Evolutionary conservation across 208 protist species (phyloP), one percentile per base, ranked within the genome.

Genomic region (Trypanosoma theileri): DNA sequence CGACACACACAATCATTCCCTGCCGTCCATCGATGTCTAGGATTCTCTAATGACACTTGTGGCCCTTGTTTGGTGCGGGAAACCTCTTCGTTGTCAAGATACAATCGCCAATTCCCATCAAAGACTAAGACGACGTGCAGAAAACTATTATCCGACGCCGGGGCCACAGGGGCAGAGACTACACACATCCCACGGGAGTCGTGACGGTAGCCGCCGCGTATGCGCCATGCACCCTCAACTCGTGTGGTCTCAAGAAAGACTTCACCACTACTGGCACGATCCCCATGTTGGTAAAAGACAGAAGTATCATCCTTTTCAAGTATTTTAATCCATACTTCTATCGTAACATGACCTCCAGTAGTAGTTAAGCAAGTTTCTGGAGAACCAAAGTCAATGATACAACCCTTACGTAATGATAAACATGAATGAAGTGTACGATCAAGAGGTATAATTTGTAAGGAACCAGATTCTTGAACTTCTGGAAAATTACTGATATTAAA

Each of bases 231-330:
- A 22, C 89, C 89, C 31, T 97, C 93, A 19, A 91, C 77, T 31
- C 73, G 71, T 21, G 81, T 74, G 10, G 82, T 86, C 73, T 97
- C 93, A 3, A 97, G 24, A 71, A 96, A 97, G 14, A 97, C 86
- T 58, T 97, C 91, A 13, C 93, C 91, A 71, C 81, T 92, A 13
- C 79, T 95, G 64, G 71, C 83, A 63, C 85, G 79, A 73, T 97
- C 88, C 54, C 93, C 93, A 75, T 97, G 93, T 48, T 88, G 82
- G 73, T 97, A 97, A 16, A 97, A 74, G n/a, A 81, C 85, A 14
- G 77, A 76, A n/a, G 75, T 74, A 40, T 89, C 84, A 57, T 94
- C 82, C 58, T 80, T 89, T 52, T 89, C 82, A 11, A 92, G 81
- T 0, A 95, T 75, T 78, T 79, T 81, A 45, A 89, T 81, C 85